These are phyloP conservation scores for Setomelanomma holmii DNA, from an alignment of 2,329 filamentous ascomycete species.

Conservation along the genomic window DNA sequence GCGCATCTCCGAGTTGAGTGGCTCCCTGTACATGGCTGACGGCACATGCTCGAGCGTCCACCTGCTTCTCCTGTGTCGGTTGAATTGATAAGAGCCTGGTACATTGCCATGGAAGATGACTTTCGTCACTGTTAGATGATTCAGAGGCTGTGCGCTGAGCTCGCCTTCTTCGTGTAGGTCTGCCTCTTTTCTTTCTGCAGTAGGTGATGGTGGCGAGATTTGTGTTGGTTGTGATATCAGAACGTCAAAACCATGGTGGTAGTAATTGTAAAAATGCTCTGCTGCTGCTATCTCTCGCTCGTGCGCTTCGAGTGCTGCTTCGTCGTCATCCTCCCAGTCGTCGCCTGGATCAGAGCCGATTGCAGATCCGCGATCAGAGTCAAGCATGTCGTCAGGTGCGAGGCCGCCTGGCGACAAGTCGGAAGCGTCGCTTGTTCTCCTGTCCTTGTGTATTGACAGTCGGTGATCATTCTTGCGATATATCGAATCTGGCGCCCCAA, in stretches of 20 bases:
- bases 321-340: slow-evolving; percentile 55
- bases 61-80: slow-evolving; percentile 85
- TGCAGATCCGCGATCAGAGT: slow-evolving; percentile 43
- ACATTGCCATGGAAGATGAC: slow-evolving; percentile 94
- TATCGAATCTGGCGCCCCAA: slow-evolving; percentile 92
- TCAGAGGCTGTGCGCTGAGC: slow-evolving; percentile 47
- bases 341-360: slow-evolving; percentile 51
- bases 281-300: slow-evolving; percentile 65
- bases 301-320: slow-evolving; percentile 63
- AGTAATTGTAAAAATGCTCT: slow-evolving; percentile 94
- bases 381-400: slow-evolving; percentile 37
- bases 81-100: slow-evolving; percentile 95
- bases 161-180: slow-evolving; percentile 33
- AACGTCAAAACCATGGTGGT: slow-evolving; percentile 92
- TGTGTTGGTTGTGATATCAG: slow-evolving; percentile 78
- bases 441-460: slow-evolving; percentile 77
- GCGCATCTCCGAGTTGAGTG: slow-evolving; percentile 74
- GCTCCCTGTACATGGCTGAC: slow-evolving; percentile 50
- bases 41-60: slow-evolving; percentile 73
- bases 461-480: slow-evolving; percentile 90
- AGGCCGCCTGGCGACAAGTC: slow-evolving; percentile 40
- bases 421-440: slow-evolving; percentile 44
- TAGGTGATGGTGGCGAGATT: slow-evolving; percentile 56
- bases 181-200: slow-evolving; percentile 61
- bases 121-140: slow-evolving; percentile 85